phyloP scores from a whole-genome alignment of 2,329 filamentous ascomycete species.

The Coniochaeta hoffmannii region DNA sequence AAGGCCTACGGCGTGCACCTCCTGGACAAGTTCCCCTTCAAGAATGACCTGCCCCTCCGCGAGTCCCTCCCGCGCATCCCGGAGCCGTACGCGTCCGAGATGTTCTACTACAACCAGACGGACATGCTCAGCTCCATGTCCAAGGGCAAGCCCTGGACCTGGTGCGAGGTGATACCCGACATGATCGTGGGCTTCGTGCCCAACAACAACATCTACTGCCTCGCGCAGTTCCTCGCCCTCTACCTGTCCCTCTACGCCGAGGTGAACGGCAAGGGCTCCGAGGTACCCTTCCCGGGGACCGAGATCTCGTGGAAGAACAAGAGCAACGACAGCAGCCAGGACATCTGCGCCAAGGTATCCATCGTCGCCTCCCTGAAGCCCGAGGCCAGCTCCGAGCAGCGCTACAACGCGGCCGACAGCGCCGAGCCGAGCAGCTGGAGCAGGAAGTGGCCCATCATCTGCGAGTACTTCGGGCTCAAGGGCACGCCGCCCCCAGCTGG shows the following conservation, averaged over 20 bases:
- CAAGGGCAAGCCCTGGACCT: conserved; percentile 32
- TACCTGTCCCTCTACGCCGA: conserved; percentile 28
- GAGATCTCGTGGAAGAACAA: conserved; percentile 26
- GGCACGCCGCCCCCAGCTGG: conserved; percentile 24
- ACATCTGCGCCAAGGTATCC: conserved; percentile 27
- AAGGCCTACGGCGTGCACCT: conserved; percentile 29
- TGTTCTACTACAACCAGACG: conserved; percentile 39
- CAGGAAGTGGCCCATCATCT: conserved; percentile 36
- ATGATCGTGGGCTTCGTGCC: conserved; percentile 35
- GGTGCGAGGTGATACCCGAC: conserved; percentile 35
- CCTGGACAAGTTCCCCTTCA: conserved; percentile 19
- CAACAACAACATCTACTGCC: conserved; percentile 32
- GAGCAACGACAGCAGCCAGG: conserved; percentile 30
- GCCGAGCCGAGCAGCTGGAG: conserved; percentile 28
- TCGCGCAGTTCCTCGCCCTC: conserved; percentile 29
- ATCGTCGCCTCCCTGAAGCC: conserved; percentile 33
- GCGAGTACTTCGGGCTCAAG: conserved; percentile 36
- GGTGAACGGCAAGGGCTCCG: conserved; percentile 28
- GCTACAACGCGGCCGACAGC: conserved; percentile 34
- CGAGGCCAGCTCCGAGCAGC: conserved; percentile 26
- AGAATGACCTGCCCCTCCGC: conserved; percentile 25
- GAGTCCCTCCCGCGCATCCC: conserved; percentile 32
- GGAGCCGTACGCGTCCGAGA: conserved; percentile 30
- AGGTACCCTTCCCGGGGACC: conserved; percentile 29
- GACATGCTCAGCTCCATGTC: conserved; percentile 28